These are phyloP conservation scores for Saccharomyces pastorianus DNA, from an alignment of 1,139 yeast genomes.

Conservation along the genomic window DNA sequence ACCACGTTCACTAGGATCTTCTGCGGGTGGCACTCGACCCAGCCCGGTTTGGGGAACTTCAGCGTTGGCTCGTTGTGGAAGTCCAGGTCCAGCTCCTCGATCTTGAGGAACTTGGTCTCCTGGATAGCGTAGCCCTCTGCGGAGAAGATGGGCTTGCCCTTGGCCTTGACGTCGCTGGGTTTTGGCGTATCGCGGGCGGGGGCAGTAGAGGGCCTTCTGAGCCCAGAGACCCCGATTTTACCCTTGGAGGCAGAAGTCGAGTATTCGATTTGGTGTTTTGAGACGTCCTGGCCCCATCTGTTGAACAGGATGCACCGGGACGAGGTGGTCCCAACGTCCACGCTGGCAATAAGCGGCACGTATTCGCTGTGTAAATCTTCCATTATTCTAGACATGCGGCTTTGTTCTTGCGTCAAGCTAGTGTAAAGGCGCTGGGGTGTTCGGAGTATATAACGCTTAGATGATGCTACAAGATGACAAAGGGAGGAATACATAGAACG, in stretches of 20 bases:
- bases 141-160: slow-evolving; percentile 44
- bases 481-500: not conserved
- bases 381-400: not conserved
- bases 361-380: not conserved
- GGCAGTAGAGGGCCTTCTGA: slow-evolving; percentile 25
- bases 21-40: slow-evolving; percentile 93
- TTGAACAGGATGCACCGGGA: slow-evolving; percentile 83
- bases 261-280: slow-evolving; percentile 84
- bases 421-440: not conserved
- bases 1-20: slow-evolving; percentile 79
- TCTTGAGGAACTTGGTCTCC: slow-evolving; percentile 49
- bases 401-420: not conserved
- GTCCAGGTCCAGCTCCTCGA: slow-evolving; percentile 41
- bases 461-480: not conserved
- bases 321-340: slow-evolving; percentile 91
- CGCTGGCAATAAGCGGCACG: slow-evolving; percentile 55
- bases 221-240: slow-evolving; percentile 31
- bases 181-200: not conserved
- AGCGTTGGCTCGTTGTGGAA: slow-evolving; percentile 59
- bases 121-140: slow-evolving; percentile 66
- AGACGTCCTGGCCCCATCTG: slow-evolving; percentile 64
- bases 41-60: slow-evolving; percentile 70
- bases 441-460: not conserved
- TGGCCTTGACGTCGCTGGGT: slow-evolving; percentile 28
- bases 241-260: slow-evolving; percentile 55